Base-by-base conservation (phyloP, 2,329 filamentous ascomycete genomes). In the Claviceps purpurea region DNA sequence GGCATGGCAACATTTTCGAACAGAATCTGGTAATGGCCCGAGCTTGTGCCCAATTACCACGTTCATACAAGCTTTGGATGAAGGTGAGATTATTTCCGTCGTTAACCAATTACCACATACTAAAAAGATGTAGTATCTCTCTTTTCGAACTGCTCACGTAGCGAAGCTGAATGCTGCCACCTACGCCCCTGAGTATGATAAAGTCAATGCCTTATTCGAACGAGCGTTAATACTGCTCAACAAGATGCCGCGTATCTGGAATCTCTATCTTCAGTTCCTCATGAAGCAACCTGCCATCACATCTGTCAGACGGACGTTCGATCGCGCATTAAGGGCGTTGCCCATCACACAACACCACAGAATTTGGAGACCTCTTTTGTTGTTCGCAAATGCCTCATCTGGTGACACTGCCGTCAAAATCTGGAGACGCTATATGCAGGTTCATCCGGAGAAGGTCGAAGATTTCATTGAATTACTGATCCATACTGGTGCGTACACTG, bases 241-340 rank as follows among this genome's bases (percentile, higher is more conserved):
- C 72, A 98, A 98, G 72, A 98, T 98, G 93, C 93, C 94, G 24
- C 81, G 82, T 59, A 93, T 98, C 64, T 98, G 93, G 94, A 90
- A 96, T 66, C 88, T 97, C 82, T 98, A 96, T 66, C 81, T 98
- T 56, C 79, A 79, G 48, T 97, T 98, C 64, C 75, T 98, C 53
- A 81, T 91, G 64, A 82, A 87, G 62, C 93, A 98, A 66, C 93
- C 93, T n/a, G 73, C 94, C 51, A 82, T 98, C 55, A 96, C 91
- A 7, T 76, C 82, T 53, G 94, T 89, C 26, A 82, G 93, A 54
- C 82, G 83, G 57, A 88, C 88, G 1, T 98, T 98, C 70, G 91
- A 98, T 69, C 84, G 89, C 54, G 90, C 93, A 13, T 76, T 98
- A 46, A 83, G 91, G 56, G 91, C 94, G 5, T 76, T 98, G 42